phyloP scores from a whole-genome alignment of 2,329 filamentous ascomycete genomes.

The Sporothrix phasma region DNA sequence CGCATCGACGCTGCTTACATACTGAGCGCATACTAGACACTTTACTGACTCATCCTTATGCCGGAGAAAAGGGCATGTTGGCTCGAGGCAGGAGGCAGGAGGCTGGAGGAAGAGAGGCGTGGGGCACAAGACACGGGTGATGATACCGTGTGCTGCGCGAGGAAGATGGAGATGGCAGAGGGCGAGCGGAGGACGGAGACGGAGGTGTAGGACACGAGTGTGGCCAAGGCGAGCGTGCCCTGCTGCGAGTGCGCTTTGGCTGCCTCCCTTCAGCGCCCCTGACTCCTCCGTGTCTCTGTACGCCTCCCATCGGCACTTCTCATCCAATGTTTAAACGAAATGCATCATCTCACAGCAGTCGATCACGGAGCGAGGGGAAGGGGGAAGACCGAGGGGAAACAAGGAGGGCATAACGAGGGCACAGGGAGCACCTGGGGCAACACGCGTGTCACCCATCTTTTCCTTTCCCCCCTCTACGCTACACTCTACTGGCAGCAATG shows the following conservation, averaged over 20 bases:
- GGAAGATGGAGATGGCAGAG: background rate
- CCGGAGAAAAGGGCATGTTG: background rate
- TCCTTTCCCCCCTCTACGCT: no score
- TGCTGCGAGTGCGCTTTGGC: background rate
- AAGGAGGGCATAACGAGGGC: no score
- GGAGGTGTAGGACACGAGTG: background rate
- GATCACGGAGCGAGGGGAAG: background rate
- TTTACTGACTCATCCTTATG: no score
- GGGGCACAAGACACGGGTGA: background rate
- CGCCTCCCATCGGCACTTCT: background rate
- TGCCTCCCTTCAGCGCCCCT: background rate
- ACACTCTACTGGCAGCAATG: background rate
- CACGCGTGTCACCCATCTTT: constrained; percentile 3
- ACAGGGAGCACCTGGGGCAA: background rate
- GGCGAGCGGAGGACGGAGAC: no score
- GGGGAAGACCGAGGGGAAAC: no score
- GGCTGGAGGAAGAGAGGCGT: background rate
- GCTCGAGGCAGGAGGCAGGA: background rate
- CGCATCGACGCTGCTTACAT: background rate
- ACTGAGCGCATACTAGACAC: no score
- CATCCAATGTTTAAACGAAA: constrained; percentile 5
- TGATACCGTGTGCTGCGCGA: background rate
- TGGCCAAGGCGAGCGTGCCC: background rate
- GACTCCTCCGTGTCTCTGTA: background rate
- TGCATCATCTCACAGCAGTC: background rate